phyloP scores from a whole-genome alignment of 495 filamentous ascomycete genomes.

The Cetradonia linearis region DNA sequence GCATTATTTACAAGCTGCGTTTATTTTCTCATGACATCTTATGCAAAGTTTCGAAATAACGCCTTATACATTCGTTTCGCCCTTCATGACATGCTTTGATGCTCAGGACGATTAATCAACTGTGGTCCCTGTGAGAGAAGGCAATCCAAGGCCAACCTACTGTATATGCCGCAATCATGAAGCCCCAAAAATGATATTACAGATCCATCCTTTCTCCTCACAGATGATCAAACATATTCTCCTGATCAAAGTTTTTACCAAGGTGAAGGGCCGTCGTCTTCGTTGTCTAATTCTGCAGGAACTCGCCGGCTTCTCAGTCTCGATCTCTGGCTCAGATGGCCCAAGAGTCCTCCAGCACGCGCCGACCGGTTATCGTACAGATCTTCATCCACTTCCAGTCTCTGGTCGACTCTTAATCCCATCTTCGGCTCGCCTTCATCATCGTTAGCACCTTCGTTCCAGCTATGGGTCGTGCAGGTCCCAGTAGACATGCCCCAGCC shows the following conservation, averaged over 20 bases:
- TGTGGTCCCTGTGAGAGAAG: neutral
- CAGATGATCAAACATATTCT: neutral
- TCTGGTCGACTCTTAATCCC: constrained; percentile 45
- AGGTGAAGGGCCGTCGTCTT: constrained; percentile 20
- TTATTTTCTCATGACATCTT: neutral
- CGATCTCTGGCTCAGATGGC: constrained; percentile 11
- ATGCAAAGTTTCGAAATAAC: neutral
- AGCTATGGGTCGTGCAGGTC: constrained; percentile 67
- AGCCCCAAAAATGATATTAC: neutral
- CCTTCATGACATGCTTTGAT: neutral
- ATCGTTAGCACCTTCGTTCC: constrained; percentile 51
- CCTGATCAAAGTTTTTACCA: neutral
- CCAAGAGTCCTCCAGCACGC: constrained; percentile 1
- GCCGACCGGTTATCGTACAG: constrained; percentile 21
- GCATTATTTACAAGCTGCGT: neutral
- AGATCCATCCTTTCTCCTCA: neutral
- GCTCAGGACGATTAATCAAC: neutral
- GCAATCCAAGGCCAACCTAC: neutral
- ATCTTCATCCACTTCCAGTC: constrained; percentile 32
- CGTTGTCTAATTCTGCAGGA: constrained; percentile 16
- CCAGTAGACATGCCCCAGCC: constrained; percentile 58
- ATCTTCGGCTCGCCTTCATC: constrained; percentile 60
- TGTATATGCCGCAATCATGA: neutral
- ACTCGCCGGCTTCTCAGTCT: constrained; percentile 24
- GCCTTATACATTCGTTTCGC: neutral